Percentiles rank a stretch among this genome's conserved stretches.
These are phyloP conservation scores for Evernia prunastri DNA, from an alignment of 495 filamentous ascomycete species.

Conservation along the genomic window DNA sequence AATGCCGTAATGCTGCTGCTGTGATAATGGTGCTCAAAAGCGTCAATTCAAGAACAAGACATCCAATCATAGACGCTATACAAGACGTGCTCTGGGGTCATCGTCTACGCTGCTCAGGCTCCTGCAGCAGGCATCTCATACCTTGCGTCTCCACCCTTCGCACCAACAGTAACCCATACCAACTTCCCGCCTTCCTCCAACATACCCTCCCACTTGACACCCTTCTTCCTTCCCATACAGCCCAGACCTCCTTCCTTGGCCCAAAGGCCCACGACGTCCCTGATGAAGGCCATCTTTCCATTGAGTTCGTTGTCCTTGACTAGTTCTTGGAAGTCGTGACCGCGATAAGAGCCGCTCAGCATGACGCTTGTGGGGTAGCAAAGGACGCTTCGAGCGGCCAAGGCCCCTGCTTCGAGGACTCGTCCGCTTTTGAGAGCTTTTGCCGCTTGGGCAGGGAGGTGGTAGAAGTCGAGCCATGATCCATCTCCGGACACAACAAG, in stretches of 20 bases:
- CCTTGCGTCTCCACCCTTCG: constrained; percentile 61
- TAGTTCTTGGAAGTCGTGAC: constrained; percentile 48
- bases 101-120: neutral
- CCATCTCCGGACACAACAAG: constrained; percentile 70
- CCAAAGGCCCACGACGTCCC: constrained; percentile 65
- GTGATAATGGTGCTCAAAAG: neutral
- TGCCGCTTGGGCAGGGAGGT: constrained; percentile 65
- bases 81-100: neutral
- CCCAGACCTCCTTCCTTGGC: constrained; percentile 65
- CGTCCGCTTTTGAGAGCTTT: constrained; percentile 54
- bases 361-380: constrained; percentile 51
- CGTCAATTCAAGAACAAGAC: neutral
- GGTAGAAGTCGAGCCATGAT: constrained; percentile 77
- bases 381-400: constrained; percentile 51
- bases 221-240: constrained; percentile 42
- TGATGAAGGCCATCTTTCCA: constrained; percentile 71
- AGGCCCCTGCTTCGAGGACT: constrained; percentile 59
- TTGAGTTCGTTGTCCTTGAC: constrained; percentile 72
- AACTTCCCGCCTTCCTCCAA: constrained; percentile 65
- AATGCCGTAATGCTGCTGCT: neutral
- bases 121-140: constrained; percentile 30
- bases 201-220: constrained; percentile 60
- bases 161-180: constrained; percentile 80
- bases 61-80: constrained; percentile 4
- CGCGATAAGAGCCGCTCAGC: constrained; percentile 30